phyloP scores from a whole-genome alignment of 345 rosid genomes.

The Passiflora organensis region DNA sequence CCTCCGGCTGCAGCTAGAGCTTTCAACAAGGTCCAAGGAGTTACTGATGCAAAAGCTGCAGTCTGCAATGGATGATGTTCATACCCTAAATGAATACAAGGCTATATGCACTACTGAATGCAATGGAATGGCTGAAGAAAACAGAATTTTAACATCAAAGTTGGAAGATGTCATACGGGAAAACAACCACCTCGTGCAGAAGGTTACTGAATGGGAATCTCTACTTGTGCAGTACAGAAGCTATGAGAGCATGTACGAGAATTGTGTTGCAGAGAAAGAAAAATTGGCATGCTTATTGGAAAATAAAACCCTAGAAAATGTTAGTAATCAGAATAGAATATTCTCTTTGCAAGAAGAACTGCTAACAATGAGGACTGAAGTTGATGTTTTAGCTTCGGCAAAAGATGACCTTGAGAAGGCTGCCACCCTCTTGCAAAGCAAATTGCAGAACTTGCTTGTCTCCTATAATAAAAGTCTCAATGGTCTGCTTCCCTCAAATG shows the following conservation, averaged over 20 bases:
- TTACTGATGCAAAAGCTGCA: constrained; percentile 60
- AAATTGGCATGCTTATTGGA: constrained; percentile 56
- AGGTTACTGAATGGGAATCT: constrained; percentile 66
- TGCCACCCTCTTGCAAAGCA: constrained; percentile 33
- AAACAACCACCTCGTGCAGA: constrained; percentile 55
- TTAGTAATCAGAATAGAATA: constrained; percentile 40
- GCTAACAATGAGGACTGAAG: constrained; percentile 35
- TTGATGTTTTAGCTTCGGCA: constrained; percentile 40
- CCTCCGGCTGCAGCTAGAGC: constrained; percentile 59
- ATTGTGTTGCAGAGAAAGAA: constrained; percentile 48
- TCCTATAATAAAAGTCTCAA: constrained; percentile 37
- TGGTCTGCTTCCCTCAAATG: constrained; percentile 31
- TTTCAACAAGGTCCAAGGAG: constrained; percentile 55
- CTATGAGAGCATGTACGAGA: constrained; percentile 53
- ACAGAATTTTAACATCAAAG: constrained; percentile 51
- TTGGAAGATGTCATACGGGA: constrained; percentile 47
- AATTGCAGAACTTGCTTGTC: constrained; percentile 38
- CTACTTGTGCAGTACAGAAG: constrained; percentile 42
- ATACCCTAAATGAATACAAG: constrained; percentile 52
- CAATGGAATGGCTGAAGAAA: constrained; percentile 52
- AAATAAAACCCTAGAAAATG: constrained; percentile 49
- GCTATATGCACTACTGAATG: constrained; percentile 49
- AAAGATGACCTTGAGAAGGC: constrained; percentile 46
- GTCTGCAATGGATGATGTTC: constrained; percentile 55
- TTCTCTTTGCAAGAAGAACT: constrained; percentile 50